Percentiles rank a stretch among this genome's conserved stretches.
Conservation (phyloP, 495 filamentous ascomycete genomes). For the Talaromyces wortmannii region DNA sequence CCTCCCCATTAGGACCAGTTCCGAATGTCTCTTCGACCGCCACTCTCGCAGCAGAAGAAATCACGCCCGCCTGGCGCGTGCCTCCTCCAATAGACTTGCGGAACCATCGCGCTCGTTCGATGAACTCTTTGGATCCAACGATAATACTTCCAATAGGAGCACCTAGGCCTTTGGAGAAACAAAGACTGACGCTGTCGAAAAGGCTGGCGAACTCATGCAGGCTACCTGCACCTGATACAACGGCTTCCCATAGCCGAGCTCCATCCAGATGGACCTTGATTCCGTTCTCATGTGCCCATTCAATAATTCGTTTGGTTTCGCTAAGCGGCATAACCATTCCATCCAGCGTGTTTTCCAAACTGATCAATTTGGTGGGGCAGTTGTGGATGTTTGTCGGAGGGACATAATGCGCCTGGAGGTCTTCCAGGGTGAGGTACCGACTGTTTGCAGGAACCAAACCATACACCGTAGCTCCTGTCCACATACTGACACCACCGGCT, state of each 20-base stretch:
- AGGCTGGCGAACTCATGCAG: conserved; percentile 61
- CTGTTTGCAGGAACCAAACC: conserved; percentile 49
- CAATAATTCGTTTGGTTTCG: conserved; percentile 59
- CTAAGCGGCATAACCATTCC: conserved; percentile 71
- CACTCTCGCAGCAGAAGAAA: conserved; percentile 39
- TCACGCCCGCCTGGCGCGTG: conserved; percentile 57
- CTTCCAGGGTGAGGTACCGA: conserved; percentile 67
- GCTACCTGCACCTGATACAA: conserved; percentile 49
- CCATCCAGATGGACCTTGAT: conserved; percentile 81
- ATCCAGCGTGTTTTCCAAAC: conserved; percentile 77
- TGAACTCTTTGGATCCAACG: conserved; percentile 56
- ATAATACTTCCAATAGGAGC: conserved; percentile 82
- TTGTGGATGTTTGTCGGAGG: conserved; percentile 34
- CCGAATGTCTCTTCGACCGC: conserved; percentile 56
- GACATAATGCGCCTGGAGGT: conserved; percentile 50
- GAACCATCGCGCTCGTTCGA: conserved; percentile 70
- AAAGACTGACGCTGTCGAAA: conserved; percentile 78
- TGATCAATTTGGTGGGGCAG: conserved; percentile 72
- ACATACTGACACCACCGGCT: conserved; percentile 41
- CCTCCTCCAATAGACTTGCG: conserved; percentile 84
- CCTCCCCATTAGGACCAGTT: conserved; percentile 48
- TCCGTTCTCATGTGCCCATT: conserved; percentile 59
- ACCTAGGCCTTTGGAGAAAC: conserved; percentile 85
- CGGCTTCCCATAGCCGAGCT: conserved; percentile 76
- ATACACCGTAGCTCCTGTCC: conserved; percentile 36